Conservation (phyloP, 139 green algal species). For the Desmodesmus armatus region DNA sequence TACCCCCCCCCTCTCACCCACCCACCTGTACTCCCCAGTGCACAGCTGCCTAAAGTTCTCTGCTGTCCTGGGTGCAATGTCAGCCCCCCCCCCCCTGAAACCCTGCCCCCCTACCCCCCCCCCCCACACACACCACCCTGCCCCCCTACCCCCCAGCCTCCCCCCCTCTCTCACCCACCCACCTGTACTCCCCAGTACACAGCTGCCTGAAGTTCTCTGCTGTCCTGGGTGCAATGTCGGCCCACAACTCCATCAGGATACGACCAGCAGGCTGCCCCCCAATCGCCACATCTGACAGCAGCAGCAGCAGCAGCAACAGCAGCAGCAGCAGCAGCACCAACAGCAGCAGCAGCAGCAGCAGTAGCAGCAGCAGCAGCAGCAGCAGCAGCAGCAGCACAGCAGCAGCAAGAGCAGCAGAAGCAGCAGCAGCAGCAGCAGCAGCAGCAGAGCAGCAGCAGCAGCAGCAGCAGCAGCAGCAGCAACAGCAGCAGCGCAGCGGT, state of each 20-base stretch:
- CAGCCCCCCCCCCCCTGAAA: conserved; percentile 22
- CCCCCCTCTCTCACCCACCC: too few relatives aligned
- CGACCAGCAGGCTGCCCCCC: conserved; percentile 6
- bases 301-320: conserved; percentile 22
- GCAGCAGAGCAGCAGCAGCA: not conserved
- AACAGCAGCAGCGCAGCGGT: too few relatives aligned
- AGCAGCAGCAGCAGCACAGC: too few relatives aligned
- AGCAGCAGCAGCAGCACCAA: conserved; percentile 25
- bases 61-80: not conserved
- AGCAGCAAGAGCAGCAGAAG: not conserved
- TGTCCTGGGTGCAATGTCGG: not conserved
- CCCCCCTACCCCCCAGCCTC: too few relatives aligned
- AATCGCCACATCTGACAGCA: conserved; percentile 31
- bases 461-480: not conserved
- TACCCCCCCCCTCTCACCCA: too few relatives aligned
- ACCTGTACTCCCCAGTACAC: conserved; percentile 10
- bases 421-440: not conserved
- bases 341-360: conserved; percentile 1
- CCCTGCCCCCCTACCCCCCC: too few relatives aligned
- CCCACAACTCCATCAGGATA: conserved; percentile 33
- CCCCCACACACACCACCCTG: too few relatives aligned
- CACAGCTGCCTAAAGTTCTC: conserved; percentile 17
- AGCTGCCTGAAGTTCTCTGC: conserved; percentile 19
- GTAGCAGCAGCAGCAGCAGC: not conserved
- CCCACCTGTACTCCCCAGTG: conserved; percentile 2